Conservation (phyloP, 1,139 yeast genomes). For the Arxiozyma telluris region DNA sequence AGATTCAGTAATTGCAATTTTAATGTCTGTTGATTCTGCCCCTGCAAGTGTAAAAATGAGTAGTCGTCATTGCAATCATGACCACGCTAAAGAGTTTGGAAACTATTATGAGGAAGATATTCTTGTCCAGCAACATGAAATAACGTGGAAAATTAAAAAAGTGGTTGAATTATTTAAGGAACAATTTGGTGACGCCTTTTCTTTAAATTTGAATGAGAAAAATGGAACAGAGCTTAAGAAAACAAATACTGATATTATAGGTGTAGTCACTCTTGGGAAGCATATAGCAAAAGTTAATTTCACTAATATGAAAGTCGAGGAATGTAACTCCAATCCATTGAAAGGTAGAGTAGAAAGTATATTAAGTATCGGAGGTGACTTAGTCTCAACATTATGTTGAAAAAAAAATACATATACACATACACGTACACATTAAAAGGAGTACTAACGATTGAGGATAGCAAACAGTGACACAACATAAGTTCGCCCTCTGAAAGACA, state of each 20-base stretch:
- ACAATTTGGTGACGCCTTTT: conserved; percentile 79
- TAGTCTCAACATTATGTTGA: conserved; percentile 67
- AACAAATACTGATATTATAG: conserved; percentile 42
- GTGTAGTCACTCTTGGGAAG: conserved; percentile 52
- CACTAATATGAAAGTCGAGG: conserved; percentile 51
- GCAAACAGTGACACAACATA: too few species aligned
- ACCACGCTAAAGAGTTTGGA: conserved; percentile 27
- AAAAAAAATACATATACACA: too few species aligned
- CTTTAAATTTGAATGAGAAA: conserved; percentile 25
- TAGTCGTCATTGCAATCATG: conserved; percentile 48
- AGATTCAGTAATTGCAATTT: conserved; percentile 83
- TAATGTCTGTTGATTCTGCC: conserved; percentile 85
- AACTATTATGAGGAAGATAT: conserved; percentile 21
- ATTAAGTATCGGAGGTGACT: conserved; percentile 62
- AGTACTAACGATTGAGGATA: background rate
- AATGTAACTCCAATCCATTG: conserved; percentile 65
- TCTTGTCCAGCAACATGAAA: conserved; percentile 26
- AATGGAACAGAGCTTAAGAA: conserved; percentile 29
- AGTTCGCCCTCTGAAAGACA: background rate
- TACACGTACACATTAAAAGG: background rate
- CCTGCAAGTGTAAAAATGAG: conserved; percentile 90
- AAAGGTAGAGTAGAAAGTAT: conserved; percentile 78
- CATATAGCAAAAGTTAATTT: conserved; percentile 64
- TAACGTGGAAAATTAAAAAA: conserved; percentile 50
- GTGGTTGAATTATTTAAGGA: conserved; percentile 59